Conservation (phyloP, 2,329 filamentous ascomycete genomes). For the Sporothrix globosa region DNA sequence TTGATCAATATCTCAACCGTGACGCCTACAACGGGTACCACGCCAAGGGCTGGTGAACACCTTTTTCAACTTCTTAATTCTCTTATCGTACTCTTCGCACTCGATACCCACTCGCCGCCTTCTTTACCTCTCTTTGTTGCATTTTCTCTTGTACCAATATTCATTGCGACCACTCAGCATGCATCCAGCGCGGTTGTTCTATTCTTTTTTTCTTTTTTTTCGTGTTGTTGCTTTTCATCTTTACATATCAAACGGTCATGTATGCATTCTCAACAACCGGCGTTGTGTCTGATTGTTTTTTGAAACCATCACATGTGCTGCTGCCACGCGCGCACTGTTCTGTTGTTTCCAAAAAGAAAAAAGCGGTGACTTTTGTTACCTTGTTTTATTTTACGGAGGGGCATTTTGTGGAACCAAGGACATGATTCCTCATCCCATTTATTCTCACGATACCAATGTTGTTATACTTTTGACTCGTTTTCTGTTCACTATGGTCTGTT, state of each 20-base stretch:
- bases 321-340: neutral
- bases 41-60: conserved; percentile 76
- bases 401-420: conserved; percentile 21
- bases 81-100: neutral
- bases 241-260: neutral
- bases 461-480: neutral
- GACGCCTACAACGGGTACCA: conserved; percentile 81
- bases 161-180: conserved; percentile 13
- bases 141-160: conserved; percentile 20
- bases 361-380: conserved; percentile 12
- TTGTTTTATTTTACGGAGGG: neutral
- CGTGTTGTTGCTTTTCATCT: too few relatives aligned
- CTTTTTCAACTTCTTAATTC: neutral
- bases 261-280: neutral
- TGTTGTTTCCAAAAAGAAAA: conserved; percentile 3
- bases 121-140: neutral
- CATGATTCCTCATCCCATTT: neutral
- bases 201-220: neutral
- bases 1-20: conserved; percentile 83
- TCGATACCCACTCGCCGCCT: conserved; percentile 17
- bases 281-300: conserved; percentile 10
- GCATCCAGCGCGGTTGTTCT: conserved; percentile 15
- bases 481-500: neutral
- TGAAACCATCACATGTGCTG: neutral
- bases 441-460: conserved; percentile 36